Evolutionary conservation across 2,329 filamentous ascomycete genomes (phyloP), one percentile per base, ranked within the genome.

Genomic region (Dothideomycetes sp.): DNA sequence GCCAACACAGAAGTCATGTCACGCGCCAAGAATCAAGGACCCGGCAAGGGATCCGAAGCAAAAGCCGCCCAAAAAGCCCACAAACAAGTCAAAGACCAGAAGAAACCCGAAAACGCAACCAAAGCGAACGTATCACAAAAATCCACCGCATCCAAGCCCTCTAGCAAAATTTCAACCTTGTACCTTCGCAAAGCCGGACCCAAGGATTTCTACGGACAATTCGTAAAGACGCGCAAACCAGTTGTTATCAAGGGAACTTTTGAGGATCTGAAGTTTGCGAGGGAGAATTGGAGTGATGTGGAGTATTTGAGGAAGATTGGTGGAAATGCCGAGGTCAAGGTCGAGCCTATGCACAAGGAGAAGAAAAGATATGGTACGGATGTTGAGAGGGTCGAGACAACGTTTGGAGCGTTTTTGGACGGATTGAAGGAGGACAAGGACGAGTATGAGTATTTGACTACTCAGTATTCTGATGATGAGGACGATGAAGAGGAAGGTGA

Each of bases 361-460:
- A 42, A 42, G 40, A 42, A 42, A 13, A 24, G 32, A 10, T 42
- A 42, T 22, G 40, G 40, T 10, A 42, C 40, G 2, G 32, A 42
- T 36, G 40, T 36, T 6, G 18, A 36, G 33, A 24, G 40, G 7
- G 33, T 35, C 5, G 24, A 29, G 2, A 42, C 31, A 4, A 42
- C 40, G 11, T 42, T 42, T n/a, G 40, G 40, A 7, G 30, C 23
- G 9, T 41, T 41, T 16, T 31, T 41, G 19, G 40, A 42, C 23
- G 27, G 22, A 1, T 8, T 41, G 15, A 34, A 32, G 16, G 33
- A 35, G 11, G 32, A 35, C 1, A 31, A 34, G 32, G 40, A 42
- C 3, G 32, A 31, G 11, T 42, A 42, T 27, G 32, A 42, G 8
- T 42, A 42, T 6, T 16, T 42, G 7, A 42, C 40, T 5, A 42